Base-by-base conservation (phyloP, 75 land plant species). In the Chamaecyparis obtusa region DNA sequence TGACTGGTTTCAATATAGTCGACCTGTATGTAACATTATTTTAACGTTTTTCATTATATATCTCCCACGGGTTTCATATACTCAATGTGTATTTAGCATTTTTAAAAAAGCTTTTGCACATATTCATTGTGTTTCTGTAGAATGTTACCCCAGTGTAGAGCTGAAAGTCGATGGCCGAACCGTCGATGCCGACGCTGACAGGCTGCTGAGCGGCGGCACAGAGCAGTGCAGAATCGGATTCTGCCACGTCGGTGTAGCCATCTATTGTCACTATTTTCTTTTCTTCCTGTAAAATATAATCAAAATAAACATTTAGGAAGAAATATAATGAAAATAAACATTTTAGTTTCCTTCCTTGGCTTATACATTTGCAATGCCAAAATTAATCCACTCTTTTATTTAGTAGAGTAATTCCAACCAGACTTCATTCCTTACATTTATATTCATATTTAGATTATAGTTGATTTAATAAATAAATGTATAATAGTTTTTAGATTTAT, bases 111-210 rank as follows among this genome's bases (percentile, higher is more conserved):
- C 15, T 51, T 37, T 17, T 79, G 46, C 6, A 2, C 17, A 36
- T 16, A 2, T 37, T 36, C 9, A 67, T 67, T 67, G 71, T 21
- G 30, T 24, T 24, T 67, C 30, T 51, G 55, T 51, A 2, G 15
- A 0, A 76, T 10, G 30, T 14, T 80, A 93, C 95, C 79, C 91
- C 89, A 0, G 90, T 90, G 75, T 94, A 94, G 14, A 94, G 90
- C 84, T 94, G 95, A 69, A 94, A 94, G 64, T 94, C 94, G 3
- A 85, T 54, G 0, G 90, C 87, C 19, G 89, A 87, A 3, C 92
- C 95, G 84, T 93, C 92, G 6, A 94, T 92, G 4, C 91, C 95
- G 27, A 94, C 95, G 55, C 93, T 93, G 33, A 91, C 54, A 11
- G 95, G 95, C 67, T 91, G 94, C 9, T 83, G 51, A 2, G 83